A percentile compares a stretch with the other conserved stretches of the same genome.
Conservation (phyloP, 192 early-diverging fungal genomes). For the Umbelopsis sp. region DNA sequence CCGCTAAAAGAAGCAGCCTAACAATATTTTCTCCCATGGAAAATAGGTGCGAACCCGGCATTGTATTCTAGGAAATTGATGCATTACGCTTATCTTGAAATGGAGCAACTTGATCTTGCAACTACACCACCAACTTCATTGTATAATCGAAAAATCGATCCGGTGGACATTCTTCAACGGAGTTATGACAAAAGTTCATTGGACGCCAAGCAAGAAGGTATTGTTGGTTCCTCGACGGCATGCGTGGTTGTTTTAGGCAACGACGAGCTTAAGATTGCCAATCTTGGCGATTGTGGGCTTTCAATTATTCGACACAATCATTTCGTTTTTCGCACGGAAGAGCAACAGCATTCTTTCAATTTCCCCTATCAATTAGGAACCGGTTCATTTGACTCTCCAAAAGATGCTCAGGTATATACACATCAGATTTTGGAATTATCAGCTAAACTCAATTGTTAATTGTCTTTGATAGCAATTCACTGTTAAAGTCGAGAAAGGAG, state of each 20-base stretch:
- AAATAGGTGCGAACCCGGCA: slow-evolving; percentile 84
- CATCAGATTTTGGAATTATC: no score
- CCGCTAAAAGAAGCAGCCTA: neutral
- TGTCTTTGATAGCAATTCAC: slow-evolving; percentile 51
- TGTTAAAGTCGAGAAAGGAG: slow-evolving; percentile 87
- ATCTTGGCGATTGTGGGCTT: slow-evolving; percentile 94
- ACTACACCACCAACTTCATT: slow-evolving; percentile 58
- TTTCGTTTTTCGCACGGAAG: slow-evolving; percentile 92
- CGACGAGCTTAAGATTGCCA: slow-evolving; percentile 92
- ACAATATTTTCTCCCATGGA: neutral
- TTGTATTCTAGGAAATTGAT: slow-evolving; percentile 92
- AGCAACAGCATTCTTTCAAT: slow-evolving; percentile 99
- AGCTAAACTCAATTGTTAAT: neutral
- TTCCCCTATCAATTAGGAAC: slow-evolving; percentile 97
- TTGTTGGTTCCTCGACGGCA: slow-evolving; percentile 93
- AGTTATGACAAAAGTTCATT: slow-evolving; percentile 76
- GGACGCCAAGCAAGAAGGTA: slow-evolving; percentile 72
- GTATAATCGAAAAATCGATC: slow-evolving; percentile 47
- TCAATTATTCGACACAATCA: slow-evolving; percentile 85
- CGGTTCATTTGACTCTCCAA: slow-evolving; percentile 36
- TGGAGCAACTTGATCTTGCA: slow-evolving; percentile 87
- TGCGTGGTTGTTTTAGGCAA: slow-evolving; percentile 84
- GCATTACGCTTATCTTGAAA: slow-evolving; percentile 87
- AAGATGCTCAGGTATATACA: slow-evolving; percentile 36
- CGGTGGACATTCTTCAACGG: slow-evolving; percentile 78